Conservation (phyloP, 257 asterid species). For the Solanum lignicaule region DNA sequence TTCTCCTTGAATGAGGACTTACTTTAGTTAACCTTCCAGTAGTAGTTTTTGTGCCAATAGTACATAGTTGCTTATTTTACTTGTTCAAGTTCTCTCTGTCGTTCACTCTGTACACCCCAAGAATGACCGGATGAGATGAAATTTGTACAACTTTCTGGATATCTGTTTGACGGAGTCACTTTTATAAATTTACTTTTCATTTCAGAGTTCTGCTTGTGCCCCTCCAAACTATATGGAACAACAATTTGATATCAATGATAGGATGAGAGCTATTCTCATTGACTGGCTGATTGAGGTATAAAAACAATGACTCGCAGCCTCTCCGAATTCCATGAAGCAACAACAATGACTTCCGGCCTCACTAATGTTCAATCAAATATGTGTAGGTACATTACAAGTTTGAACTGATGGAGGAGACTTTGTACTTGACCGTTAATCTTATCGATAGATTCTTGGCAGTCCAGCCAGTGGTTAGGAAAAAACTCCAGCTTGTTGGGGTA, state of each 20-base stretch:
- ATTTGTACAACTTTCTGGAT: not conserved
- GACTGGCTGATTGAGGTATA: constrained; percentile 96
- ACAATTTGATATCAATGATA: constrained; percentile 71
- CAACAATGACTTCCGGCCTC: not conserved
- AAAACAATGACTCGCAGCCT: not conserved
- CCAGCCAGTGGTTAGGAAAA: constrained; percentile 53
- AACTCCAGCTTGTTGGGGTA: constrained; percentile 83
- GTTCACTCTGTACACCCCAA: not conserved
- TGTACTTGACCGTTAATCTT: constrained; percentile 69
- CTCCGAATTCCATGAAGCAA: not conserved
- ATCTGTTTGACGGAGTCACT: not conserved
- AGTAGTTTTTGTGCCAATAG: not conserved
- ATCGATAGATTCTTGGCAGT: constrained; percentile 69
- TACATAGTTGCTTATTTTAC: not conserved
- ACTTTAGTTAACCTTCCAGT: not conserved
- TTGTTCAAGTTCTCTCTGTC: not conserved
- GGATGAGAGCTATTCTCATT: constrained; percentile 82
- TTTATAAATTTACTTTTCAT: not conserved
- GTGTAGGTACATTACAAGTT: constrained; percentile 91
- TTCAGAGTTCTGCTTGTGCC: constrained; percentile 50
- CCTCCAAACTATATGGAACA: constrained; percentile 51
- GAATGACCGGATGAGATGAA: not conserved
- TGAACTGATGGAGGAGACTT: constrained; percentile 90
- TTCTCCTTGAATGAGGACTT: not conserved
- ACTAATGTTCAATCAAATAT: not conserved